Percentiles rank a stretch among this genome's conserved stretches.
These are phyloP conservation scores for Fusarium subtropicale DNA, from an alignment of 2,329 filamentous ascomycete species.

Conservation along the genomic window DNA sequence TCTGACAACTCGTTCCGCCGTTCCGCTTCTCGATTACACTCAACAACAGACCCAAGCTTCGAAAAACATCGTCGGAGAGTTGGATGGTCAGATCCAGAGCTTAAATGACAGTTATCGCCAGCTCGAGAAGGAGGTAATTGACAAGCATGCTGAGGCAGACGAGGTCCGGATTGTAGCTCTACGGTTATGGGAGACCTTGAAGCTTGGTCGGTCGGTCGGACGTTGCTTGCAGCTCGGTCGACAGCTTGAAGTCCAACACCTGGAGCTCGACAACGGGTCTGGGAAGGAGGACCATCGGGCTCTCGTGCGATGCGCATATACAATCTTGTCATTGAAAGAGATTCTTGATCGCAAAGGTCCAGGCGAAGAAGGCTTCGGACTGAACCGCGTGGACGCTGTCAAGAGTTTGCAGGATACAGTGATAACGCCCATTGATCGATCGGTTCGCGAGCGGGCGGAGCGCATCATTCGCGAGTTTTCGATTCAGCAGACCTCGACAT, in stretches of 20 bases:
- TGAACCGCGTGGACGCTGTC: conserved; percentile 80
- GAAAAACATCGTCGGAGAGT: conserved; percentile 75
- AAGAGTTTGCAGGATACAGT: conserved; percentile 76
- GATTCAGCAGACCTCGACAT: conserved; percentile 68
- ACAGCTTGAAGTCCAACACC: conserved; percentile 87
- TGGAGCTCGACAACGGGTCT: conserved; percentile 62
- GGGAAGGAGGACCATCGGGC: conserved; percentile 79
- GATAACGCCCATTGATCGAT: conserved; percentile 77
- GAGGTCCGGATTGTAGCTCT: conserved; percentile 82
- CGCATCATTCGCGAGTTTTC: conserved; percentile 87
- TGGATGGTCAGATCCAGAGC: conserved; percentile 82
- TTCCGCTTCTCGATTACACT: conserved; percentile 84
- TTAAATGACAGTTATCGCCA: conserved; percentile 88
- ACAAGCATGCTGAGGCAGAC: conserved; percentile 87
- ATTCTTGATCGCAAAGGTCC: conserved; percentile 74
- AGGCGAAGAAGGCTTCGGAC: conserved; percentile 79
- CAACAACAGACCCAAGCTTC: conserved; percentile 79
- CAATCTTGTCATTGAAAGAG: conserved; percentile 79
- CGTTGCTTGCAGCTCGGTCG: conserved; percentile 84
- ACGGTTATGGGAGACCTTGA: conserved; percentile 82
- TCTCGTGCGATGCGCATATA: conserved; percentile 84
- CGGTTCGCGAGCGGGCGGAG: conserved; percentile 78
- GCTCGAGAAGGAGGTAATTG: conserved; percentile 85
- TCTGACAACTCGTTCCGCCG: conserved; percentile 84
- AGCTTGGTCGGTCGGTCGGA: conserved; percentile 79